Evolutionary conservation across 148 eudicot genomes (phyloP).

Genomic region (Rhododendron molle): DNA sequence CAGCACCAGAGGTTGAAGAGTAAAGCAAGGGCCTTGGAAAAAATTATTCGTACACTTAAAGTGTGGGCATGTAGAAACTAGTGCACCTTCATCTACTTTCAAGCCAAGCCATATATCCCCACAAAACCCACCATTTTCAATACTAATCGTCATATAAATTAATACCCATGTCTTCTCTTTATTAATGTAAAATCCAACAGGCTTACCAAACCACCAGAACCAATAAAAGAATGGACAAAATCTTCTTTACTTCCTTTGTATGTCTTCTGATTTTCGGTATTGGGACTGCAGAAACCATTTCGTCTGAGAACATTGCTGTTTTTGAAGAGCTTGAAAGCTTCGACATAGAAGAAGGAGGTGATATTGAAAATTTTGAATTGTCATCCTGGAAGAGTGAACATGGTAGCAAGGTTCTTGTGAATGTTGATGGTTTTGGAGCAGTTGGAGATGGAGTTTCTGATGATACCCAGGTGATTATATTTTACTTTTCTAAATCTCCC

Average conservation of each 20-base stretch:
- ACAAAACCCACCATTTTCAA: constrained; percentile 37
- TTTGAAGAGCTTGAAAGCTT: constrained; percentile 44
- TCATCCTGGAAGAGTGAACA: constrained; percentile 43
- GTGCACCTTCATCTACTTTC: constrained; percentile 69
- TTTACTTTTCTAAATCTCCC: not conserved
- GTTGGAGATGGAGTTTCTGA: constrained; percentile 83
- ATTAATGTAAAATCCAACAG: constrained; percentile 38
- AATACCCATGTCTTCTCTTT: constrained; percentile 32
- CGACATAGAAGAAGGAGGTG: constrained; percentile 46
- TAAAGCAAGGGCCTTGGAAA: constrained; percentile 73
- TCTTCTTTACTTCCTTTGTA: constrained; percentile 31
- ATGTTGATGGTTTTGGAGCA: constrained; percentile 87
- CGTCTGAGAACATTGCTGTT: constrained; percentile 28
- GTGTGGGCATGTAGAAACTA: constrained; percentile 62
- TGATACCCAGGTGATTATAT: constrained; percentile 66
- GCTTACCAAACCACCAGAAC: constrained; percentile 20
- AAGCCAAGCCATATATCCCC: constrained; percentile 70
- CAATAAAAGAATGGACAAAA: constrained; percentile 41
- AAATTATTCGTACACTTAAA: constrained; percentile 73
- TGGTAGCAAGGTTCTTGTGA: constrained; percentile 58
- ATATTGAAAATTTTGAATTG: constrained; percentile 29
- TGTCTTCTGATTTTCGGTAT: constrained; percentile 41
- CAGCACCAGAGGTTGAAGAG: constrained; percentile 43
- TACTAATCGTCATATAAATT: constrained; percentile 57
- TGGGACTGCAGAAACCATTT: constrained; percentile 31